Conservation (phyloP, 129 eudicot species). For the Oenanthe sinensis region DNA sequence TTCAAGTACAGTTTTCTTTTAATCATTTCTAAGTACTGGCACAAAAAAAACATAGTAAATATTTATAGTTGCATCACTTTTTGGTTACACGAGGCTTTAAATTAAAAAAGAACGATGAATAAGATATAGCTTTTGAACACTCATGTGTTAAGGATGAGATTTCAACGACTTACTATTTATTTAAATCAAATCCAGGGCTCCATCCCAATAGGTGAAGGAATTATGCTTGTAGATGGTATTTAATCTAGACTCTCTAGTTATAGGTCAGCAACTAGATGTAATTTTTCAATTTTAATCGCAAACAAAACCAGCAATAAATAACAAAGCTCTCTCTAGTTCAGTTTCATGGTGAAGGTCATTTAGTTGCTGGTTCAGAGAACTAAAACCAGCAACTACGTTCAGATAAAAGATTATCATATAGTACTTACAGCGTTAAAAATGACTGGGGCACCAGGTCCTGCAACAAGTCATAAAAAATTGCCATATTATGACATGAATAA, state of each 20-base stretch:
- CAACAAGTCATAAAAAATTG: constrained; percentile 19
- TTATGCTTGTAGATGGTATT: neutral
- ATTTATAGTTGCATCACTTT: no score
- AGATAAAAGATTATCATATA: neutral
- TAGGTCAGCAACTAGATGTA: neutral
- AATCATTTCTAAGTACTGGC: no score
- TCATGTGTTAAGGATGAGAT: no score
- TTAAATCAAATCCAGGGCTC: no score
- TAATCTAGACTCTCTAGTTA: neutral
- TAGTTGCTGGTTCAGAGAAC: neutral
- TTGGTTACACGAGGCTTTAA: no score
- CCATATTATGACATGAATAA: constrained; percentile 12
- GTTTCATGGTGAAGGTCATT: neutral
- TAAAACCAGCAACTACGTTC: neutral
- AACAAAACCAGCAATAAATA: neutral
- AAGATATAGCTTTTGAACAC: no score
- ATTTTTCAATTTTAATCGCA: no score
- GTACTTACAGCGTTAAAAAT: constrained; percentile 71
- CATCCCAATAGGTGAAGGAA: neutral
- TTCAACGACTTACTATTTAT: no score
- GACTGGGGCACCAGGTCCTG: constrained; percentile 90
- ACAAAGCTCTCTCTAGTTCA: neutral
- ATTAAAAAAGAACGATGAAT: no score
- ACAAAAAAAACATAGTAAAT: no score
- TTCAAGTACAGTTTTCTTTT: no score